Base-by-base conservation (phyloP, 805 yeast species). In the Metschnikowia cerradonensis region DNA sequence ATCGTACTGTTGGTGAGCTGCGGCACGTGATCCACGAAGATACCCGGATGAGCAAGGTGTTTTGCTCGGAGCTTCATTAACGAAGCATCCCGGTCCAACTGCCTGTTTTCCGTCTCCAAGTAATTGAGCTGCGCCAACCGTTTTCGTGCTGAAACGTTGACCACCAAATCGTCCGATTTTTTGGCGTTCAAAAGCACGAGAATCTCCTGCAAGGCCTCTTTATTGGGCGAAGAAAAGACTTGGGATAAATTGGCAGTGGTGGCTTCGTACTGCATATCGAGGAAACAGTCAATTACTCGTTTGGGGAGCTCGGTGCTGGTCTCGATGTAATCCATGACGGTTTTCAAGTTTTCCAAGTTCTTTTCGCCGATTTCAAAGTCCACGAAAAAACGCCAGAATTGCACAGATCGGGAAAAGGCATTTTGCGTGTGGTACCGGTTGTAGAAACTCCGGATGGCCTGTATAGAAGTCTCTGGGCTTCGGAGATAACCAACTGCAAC, bases 331-430 rank as follows among this genome's bases (percentile, higher is more conserved):
- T 69, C 62, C 11, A 82, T 67, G 14, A 84, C 68, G 40, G 67
- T 71, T 19, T 72, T 65, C 23, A 84, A 54, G 52, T 80, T 78
- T 23, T 62, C 61, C 31, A 72, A 66, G 52, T 82, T 81, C 17
- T 71, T 66, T 44, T 70, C 70, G 1, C 57, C 48, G 20, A 72
- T 14, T 53, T 84, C 86, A 58, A 78, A 81, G 43, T 79, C 78
- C 53, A 84, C 75, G 52, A 68, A 82, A 37, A 76, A 73, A 10
- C 65, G 60, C 90, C 90, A 86, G 57, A 83, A 86, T 19, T 72
- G 58, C 4, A 65, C 64, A 1, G 82, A 77, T 5, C 67, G 59
- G 41, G 66, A 66, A 13, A 83, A 59, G 3, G 67, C 59, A 1
- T 60, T 55, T 32, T 71, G 63, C 3, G 50, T 50, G 52, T 64